phyloP scores from a whole-genome alignment of 805 yeast genomes.

The Saturnispora saitoi region DNA sequence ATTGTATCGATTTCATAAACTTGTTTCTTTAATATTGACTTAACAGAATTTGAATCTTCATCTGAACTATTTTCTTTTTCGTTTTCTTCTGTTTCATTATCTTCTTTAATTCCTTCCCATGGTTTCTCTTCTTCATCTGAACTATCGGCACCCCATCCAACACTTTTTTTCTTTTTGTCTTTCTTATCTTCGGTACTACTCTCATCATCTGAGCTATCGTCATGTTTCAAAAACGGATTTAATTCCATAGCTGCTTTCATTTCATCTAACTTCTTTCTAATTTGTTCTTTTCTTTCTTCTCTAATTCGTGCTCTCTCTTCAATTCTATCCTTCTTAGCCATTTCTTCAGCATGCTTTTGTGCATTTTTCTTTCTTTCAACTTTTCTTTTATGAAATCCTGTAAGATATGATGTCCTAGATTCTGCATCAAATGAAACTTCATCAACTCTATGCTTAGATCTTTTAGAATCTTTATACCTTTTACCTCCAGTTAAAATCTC shows the following conservation, averaged over 20 bases:
- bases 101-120: constrained; percentile 37
- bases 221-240: constrained; percentile 13
- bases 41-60: constrained; percentile 15
- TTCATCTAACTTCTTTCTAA: constrained; percentile 55
- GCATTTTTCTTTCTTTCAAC: constrained; percentile 84
- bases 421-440: constrained; percentile 81
- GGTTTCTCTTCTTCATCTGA: constrained; percentile 21
- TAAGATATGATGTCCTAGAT: constrained; percentile 71
- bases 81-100: constrained; percentile 10
- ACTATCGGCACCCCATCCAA: constrained; percentile 16
- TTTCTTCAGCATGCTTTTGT: constrained; percentile 63
- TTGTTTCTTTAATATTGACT: constrained; percentile 40
- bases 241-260: constrained; percentile 32
- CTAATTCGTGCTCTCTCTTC: constrained; percentile 68
- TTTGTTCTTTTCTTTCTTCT: constrained; percentile 59
- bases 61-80: constrained; percentile 18
- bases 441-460: constrained; percentile 59
- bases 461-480: constrained; percentile 62
- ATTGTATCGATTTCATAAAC: constrained; percentile 31
- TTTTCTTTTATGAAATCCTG: constrained; percentile 95
- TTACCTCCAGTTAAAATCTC: constrained; percentile 85
- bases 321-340: constrained; percentile 59
- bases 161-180: constrained; percentile 7
- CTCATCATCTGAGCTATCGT: constrained; percentile 28
- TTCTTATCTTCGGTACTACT: constrained; percentile 19